These are phyloP conservation scores for Phaeophleospora eucalypticola DNA, from an alignment of 2,329 filamentous ascomycete genomes.

Conservation along the genomic window DNA sequence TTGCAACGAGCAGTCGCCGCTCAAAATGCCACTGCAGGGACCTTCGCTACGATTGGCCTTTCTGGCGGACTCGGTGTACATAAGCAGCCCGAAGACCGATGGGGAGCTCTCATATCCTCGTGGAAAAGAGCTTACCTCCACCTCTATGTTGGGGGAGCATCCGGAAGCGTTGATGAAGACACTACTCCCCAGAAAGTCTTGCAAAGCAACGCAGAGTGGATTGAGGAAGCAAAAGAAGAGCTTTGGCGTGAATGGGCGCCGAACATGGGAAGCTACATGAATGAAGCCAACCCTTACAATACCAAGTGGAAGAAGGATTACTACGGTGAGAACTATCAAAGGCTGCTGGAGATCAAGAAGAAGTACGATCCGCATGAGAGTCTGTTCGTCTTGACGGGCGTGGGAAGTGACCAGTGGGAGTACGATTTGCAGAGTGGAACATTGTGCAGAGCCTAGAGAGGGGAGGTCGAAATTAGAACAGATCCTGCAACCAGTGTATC, in stretches of 20 bases:
- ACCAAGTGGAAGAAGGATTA: slow-evolving; percentile 40
- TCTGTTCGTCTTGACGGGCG: slow-evolving; percentile 23
- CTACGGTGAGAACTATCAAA: slow-evolving; percentile 40
- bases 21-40: slow-evolving; percentile 21
- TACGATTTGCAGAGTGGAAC: slow-evolving; percentile 25
- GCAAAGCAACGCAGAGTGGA: slow-evolving; percentile 13
- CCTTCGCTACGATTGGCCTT: slow-evolving; percentile 27
- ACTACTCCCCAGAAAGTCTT: slow-evolving; percentile 15
- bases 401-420: slow-evolving; percentile 24
- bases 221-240: slow-evolving; percentile 19
- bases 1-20: slow-evolving; percentile 17
- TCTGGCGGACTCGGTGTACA: slow-evolving; percentile 29
- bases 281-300: slow-evolving; percentile 41
- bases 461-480: no score
- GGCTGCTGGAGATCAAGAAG: slow-evolving; percentile 38
- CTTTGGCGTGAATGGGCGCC: slow-evolving; percentile 37
- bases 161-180: not conserved
- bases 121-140: slow-evolving; percentile 37
- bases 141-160: slow-evolving; percentile 27
- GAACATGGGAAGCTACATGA: slow-evolving; percentile 39
- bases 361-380: slow-evolving; percentile 38
- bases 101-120: slow-evolving; percentile 27
- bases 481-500: no score
- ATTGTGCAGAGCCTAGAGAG: no score
- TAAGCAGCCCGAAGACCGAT: slow-evolving; percentile 26